These are phyloP conservation scores for Solanum commersonii DNA, from an alignment of 257 asterid species.

Conservation along the genomic window DNA sequence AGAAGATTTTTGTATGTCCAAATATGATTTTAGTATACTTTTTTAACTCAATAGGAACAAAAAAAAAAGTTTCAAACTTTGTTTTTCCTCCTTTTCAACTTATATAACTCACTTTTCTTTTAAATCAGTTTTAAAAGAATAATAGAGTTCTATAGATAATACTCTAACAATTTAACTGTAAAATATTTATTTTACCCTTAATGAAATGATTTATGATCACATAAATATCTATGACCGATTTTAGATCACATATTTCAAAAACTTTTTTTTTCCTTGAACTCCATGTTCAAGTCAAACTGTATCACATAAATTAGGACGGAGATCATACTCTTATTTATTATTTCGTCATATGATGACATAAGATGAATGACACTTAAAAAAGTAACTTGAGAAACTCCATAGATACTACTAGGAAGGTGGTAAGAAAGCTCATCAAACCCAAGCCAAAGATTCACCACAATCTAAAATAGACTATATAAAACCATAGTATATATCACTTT, in stretches of 20 bases:
- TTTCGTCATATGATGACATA: not conserved
- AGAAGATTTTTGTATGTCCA: not conserved
- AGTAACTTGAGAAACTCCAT: not conserved
- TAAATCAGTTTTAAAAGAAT: too few relatives aligned
- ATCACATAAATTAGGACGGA: not conserved
- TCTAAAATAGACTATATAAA: not conserved
- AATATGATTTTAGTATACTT: not conserved
- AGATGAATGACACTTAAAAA: not conserved
- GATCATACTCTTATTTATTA: too few relatives aligned
- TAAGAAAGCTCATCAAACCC: not conserved
- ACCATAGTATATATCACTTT: not conserved
- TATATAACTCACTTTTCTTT: not conserved
- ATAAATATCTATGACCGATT: too few relatives aligned
- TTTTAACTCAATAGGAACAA: not conserved
- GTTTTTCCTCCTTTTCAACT: not conserved
- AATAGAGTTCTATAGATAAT: too few relatives aligned
- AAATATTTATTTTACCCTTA: too few relatives aligned
- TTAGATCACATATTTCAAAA: not conserved
- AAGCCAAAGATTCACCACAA: not conserved
- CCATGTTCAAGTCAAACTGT: not conserved
- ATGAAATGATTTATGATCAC: too few relatives aligned
- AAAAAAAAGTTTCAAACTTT: not conserved
- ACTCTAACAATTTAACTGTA: too few relatives aligned
- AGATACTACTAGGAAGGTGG: constrained; percentile 3
- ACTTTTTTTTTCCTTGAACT: not conserved